Base-by-base conservation (phyloP, 2,329 filamentous ascomycete genomes). In the Fusarium tupiense region DNA sequence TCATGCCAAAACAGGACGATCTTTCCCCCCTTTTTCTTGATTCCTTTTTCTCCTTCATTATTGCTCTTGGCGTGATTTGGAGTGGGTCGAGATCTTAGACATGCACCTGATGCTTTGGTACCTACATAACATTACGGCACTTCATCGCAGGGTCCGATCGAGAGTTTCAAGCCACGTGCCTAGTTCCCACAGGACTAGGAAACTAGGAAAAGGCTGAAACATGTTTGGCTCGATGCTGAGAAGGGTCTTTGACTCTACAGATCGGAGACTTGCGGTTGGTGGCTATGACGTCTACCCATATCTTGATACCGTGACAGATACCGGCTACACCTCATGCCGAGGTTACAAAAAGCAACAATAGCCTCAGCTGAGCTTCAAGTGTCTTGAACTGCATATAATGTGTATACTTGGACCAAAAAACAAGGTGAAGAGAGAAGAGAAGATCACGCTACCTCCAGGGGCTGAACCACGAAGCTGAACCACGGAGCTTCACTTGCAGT, bases 151-250 rank as follows among this genome's bases (percentile, higher is more conserved):
- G 63, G 43, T 50, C 33, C n/a, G 41, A 24, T 38, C 33, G 26
- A 35, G 22, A 47, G 49, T 44, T 40, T 43, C 8, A 31, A n/a
- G 52, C 68, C 69, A 72, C 63, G 58, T 72, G 63, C 57, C 43
- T 22, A 22, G n/a, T 13, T 38, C 12, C 41, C 29, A 22, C 31
- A n/a, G 31, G 31, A 20, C 33, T 29, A 38, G 22, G 16, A 35
- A 31, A 40, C 35, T 19, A 33, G 20, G 6, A 20, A 49, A 24
- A 33, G n/a, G 31, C 14, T 60, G 47, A 71, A 56, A 43, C 33
- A 33, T 43, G 11, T 57, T 35, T 59, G 52, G 56, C 37, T 61
- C 56, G 50, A 61, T 69, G 35, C 14, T 33, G 22, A 24, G 31
- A 57, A 13, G 19, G 12, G 26, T 19, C 14, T 41, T 41, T 7